Base-by-base conservation (phyloP, 768 basidiomycete genomes). In the Coprinopsis marcescibilis region DNA sequence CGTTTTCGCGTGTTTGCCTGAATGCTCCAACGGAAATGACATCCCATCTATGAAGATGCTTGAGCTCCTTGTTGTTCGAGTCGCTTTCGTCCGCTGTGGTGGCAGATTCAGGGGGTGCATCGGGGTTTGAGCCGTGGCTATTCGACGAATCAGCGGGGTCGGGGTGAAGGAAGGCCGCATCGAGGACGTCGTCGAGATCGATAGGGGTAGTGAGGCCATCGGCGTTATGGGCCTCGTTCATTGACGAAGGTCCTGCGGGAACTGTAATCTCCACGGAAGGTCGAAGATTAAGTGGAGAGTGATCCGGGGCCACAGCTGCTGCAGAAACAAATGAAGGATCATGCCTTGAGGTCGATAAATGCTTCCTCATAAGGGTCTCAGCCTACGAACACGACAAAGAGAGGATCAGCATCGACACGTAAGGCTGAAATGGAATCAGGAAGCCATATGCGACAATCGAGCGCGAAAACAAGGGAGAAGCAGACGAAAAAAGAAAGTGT, bases 171-270 rank as follows among this genome's bases (percentile, higher is more conserved):
- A 85, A 78, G 0, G 87, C 81, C 1, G 81, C 72, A 47, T 90
- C 85, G 27, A 90, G 70, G 14, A 90, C 86, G 54, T 90, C 88
- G 55, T 86, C 78, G 17, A 90, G 72, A 50, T 77, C 74, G 35
- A 85, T 77, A 10, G 78, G 69, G 49, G 81, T 76, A 12, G 77
- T 65, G 32, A 52, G 48, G 6, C 30, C 20, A 20, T 74, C 67
- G 21, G 61, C 58, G 20, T 65, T 60, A 12, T 45, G 7, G 35
- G 47, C 17, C 38, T 49, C 30, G 51, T 6, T n/a, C 46, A 10
- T 50, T 44, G 40, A 46, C 30, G 21, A 49, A 35, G 49, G 37
- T 49, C 27, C 49, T 41, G 26, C 20, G 57, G 42, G 42, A 24
- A 46, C 51, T 13, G 43, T 12, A 34, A 47, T 47, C 23, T 49